Conservation (phyloP, 306 rosid species). For the Echinosophora koreensis region DNA sequence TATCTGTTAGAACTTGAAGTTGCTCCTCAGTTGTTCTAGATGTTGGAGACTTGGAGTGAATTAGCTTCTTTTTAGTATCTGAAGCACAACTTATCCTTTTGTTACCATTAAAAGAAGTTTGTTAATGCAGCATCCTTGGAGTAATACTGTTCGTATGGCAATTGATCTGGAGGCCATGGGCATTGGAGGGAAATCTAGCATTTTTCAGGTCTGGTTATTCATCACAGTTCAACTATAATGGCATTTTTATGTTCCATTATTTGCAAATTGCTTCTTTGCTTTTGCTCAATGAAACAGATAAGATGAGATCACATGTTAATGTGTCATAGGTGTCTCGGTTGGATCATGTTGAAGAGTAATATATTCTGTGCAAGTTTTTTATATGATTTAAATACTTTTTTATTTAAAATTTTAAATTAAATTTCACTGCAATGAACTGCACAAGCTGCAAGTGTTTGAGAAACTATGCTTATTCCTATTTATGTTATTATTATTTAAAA, state of each 20-base stretch:
- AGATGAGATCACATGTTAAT: not conserved
- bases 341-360: slow-evolving; percentile 1
- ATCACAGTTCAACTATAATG: slow-evolving; percentile 21
- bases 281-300: not conserved
- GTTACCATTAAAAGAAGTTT: slow-evolving; percentile 36
- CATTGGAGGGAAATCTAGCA: slow-evolving; percentile 90
- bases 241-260: not conserved
- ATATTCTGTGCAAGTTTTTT: not conserved
- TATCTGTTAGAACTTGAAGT: slow-evolving; percentile 9
- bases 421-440: not conserved
- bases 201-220: slow-evolving; percentile 84
- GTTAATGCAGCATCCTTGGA: slow-evolving; percentile 93
- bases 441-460: not conserved
- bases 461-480: not conserved
- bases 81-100: slow-evolving; percentile 17
- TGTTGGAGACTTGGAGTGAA: slow-evolving; percentile 8
- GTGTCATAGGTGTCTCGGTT: slow-evolving; percentile 25
- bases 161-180: slow-evolving; percentile 99
- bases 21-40: slow-evolving; percentile 25
- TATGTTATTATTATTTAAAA: not conserved
- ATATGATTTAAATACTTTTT: no score
- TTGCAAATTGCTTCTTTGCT: not conserved
- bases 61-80: slow-evolving; percentile 17
- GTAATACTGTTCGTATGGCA: slow-evolving; percentile 73
- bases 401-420: not conserved